Evolutionary conservation across 495 filamentous ascomycete species (phyloP), one percentile per base, ranked within the genome.

Genomic region (Hyphodiscus hymeniophilus): DNA sequence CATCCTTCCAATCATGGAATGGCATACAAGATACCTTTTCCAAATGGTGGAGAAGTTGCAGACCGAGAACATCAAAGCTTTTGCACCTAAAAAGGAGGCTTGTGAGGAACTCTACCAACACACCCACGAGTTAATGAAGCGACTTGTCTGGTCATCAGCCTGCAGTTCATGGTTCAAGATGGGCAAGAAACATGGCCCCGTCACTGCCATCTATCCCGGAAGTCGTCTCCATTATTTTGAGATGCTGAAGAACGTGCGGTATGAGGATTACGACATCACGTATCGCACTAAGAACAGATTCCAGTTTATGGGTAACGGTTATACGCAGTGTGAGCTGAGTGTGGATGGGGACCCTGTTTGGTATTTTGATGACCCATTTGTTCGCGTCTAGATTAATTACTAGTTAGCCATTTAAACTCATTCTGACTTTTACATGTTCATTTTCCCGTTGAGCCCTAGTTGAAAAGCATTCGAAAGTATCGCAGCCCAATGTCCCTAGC

Each of bases 41-140:
- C 79, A 80, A 57, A 61, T 82, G 11, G 57, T 85, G 0, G 74
- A 77, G 40, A 85, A 85, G 53, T 44, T 77, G 18, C 67, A 73
- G 40, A 68, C 63, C 34, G 77, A 87, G 59, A 76, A 76, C 3
- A 80, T 86, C 65, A 73, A 70, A 51, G 60, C 72, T 7, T 69
- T 85, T 1, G 50, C 50, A 0, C 81, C 82, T 0, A 71, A 66
- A 1, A 57, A 61, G 28, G 47, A 60, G 17, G 80, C 79, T 0
- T 63, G 76, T 0, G 77, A 83, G 45, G 79, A 82, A 32, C 85
- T 83, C 50, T 61, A 80, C 30, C 68, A 74, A 24, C 80, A 79
- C 60, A 71, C 68, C 33, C 79, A 82, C 57, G 63, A 69, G 12
- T 81, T 80, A 57, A 82, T 82, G 57, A 66, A 67, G 7, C 69